These are phyloP conservation scores for Fusarium tjaetaba DNA, from an alignment of 2,329 filamentous ascomycete species.

Conservation along the genomic window DNA sequence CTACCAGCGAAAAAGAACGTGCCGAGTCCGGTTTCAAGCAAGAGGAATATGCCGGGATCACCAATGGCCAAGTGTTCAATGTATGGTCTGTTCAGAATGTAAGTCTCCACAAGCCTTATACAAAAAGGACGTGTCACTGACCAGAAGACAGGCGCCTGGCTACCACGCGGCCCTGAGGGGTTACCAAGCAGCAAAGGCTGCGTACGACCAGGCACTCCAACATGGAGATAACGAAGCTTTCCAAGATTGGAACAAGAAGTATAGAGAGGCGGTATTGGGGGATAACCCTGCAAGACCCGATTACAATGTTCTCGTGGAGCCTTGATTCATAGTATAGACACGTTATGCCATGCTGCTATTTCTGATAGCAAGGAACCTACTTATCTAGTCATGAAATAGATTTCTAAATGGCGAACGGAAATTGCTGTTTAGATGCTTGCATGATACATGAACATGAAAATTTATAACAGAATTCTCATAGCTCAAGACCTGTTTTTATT, in stretches of 20 bases:
- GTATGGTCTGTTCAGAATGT: fast-evolving
- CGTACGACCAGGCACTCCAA: neutral
- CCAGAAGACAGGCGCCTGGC: neutral
- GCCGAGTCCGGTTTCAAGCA: neutral
- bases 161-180: fast-evolving
- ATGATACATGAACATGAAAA: too few relatives aligned
- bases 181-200: neutral
- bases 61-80: fast-evolving
- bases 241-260: neutral
- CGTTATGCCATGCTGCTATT: fast-evolving
- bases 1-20: fast-evolving
- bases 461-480: too few relatives aligned
- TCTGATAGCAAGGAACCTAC: fast-evolving
- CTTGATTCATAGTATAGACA: neutral
- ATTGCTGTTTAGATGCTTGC: too few relatives aligned
- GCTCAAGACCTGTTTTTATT: too few relatives aligned
- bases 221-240: neutral
- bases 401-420: neutral
- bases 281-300: neutral
- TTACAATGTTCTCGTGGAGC: neutral
- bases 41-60: fast-evolving
- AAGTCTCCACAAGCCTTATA: fast-evolving
- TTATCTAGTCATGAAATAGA: neutral
- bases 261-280: neutral
- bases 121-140: fast-evolving